A percentile compares a stretch with the other conserved stretches of the same genome.
Evolutionary conservation across 768 basidiomycete genomes (phyloP).

Genomic region (Rhodotorula graminis): DNA sequence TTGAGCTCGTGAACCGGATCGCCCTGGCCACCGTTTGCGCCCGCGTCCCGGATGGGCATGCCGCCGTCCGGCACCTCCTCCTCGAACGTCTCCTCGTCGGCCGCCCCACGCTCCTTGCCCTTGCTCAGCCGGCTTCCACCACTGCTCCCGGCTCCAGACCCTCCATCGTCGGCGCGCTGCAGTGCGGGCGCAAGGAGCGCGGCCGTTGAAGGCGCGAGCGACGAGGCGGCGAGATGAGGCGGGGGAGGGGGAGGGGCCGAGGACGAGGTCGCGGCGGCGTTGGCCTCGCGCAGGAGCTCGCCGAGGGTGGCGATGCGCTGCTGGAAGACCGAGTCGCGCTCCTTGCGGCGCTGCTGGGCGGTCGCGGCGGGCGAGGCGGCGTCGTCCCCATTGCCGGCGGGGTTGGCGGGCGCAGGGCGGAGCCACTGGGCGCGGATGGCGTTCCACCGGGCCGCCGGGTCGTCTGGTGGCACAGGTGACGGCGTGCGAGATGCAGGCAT

Average conservation of each 20-base stretch:
- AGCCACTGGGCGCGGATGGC: background rate
- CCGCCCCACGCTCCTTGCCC: background rate
- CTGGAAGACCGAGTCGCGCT: constrained; percentile 14
- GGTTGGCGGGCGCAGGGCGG: no score
- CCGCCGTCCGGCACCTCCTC: constrained; percentile 16
- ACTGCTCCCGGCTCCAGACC: constrained; percentile 1
- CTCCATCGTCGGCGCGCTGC: background rate
- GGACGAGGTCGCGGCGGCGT: background rate
- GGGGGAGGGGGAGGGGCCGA: background rate
- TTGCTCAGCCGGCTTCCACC: background rate
- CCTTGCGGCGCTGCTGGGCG: background rate
- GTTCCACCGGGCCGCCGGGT: background rate
- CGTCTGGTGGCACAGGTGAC: background rate
- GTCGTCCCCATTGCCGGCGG: background rate
- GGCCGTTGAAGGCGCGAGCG: background rate
- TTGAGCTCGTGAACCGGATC: constrained; percentile 16
- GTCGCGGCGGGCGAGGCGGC: no score
- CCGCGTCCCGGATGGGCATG: constrained; percentile 2
- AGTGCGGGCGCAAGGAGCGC: background rate
- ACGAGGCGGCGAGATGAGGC: background rate
- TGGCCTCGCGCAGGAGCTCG: constrained; percentile 11
- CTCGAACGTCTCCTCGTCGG: background rate
- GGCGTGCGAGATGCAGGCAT: no score
- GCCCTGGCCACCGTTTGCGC: background rate
- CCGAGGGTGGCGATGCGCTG: constrained; percentile 27